Conservation (phyloP, 129 eudicot species). For the Helianthus tuberosus region DNA sequence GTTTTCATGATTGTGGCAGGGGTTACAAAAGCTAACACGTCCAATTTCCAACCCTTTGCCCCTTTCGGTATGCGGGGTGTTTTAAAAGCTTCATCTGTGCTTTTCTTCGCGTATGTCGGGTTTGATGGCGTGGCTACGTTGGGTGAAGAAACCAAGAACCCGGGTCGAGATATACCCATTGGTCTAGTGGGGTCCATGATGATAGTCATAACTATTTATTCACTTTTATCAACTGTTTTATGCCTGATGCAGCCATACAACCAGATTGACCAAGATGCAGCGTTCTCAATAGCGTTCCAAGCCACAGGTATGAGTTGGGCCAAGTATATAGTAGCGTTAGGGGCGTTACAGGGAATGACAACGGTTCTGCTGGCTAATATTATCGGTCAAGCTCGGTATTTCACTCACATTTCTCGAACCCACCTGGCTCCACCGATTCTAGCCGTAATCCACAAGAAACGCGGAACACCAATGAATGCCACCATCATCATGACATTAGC, state of each 20-base stretch:
- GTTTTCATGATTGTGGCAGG: conserved; percentile 58
- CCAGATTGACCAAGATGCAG: conserved; percentile 59
- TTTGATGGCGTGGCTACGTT: conserved; percentile 75
- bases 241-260: conserved; percentile 73
- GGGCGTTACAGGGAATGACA: conserved; percentile 74
- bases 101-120: conserved; percentile 82
- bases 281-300: conserved; percentile 64
- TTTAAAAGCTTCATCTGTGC: conserved; percentile 66
- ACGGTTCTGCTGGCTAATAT: conserved; percentile 57
- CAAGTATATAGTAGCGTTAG: conserved; percentile 60
- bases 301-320: conserved; percentile 77
- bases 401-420: conserved; percentile 78
- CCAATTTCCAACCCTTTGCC: conserved; percentile 47
- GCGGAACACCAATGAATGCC: conserved; percentile 77
- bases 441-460: conserved; percentile 56
- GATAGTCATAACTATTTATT: conserved; percentile 55
- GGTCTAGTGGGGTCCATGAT: conserved; percentile 85
- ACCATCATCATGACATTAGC: conserved; percentile 63
- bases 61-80: conserved; percentile 67
- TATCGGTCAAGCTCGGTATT: conserved; percentile 76
- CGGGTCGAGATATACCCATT: conserved; percentile 61
- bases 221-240: conserved; percentile 59
- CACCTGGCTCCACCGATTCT: conserved; percentile 68
- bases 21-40: conserved; percentile 41
- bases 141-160: conserved; percentile 81